Base-by-base conservation (phyloP, 495 filamentous ascomycete genomes). In the Penicillium lagena region DNA sequence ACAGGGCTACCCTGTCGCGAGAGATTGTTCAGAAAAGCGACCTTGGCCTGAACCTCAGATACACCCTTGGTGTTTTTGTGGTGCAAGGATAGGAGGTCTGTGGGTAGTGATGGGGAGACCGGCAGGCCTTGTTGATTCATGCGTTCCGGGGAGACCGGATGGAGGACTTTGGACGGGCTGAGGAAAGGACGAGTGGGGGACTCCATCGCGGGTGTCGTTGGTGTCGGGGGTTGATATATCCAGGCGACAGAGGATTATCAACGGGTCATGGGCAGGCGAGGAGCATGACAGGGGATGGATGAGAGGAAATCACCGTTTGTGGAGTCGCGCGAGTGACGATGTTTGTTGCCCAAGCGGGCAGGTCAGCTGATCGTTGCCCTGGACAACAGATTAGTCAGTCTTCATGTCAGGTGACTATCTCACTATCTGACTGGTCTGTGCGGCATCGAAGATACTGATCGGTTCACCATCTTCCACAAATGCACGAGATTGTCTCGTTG, bases 401-500 rank as follows among this genome's bases (percentile, higher is more conserved):
- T 4, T 22, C 6, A 4, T 22, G 22, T 22, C 22, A 22, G 2
- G 22, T 22, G 22, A 22, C 4, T 3, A 22, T 22, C 22, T 6
- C 2, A 22, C 22, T 0, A 3, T 22, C 22, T 3, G 22, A 22
- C 22, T 22, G 22, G 22, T 55, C 52, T 55, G 52, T 55, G 52
- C 47, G 48, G 15, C 42, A 43, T 47, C 15, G 31, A 15, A 36
- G 22, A 22, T 22, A 22, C 22, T 22, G 22, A 4, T 22, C 22
- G 6, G 22, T 22, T 22, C 22, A 6, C 4, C 22, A 22, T 22
- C 22, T 22, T 22, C 22, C 3, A 4, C 22, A 29, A 8, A 99
- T 99, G 93, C 90, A 94, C 69, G 93, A 99, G 61, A 90, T 97
- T 47, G 75, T 99, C 45, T 96, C 93, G 1, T 68, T 97, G 35